Percentiles rank a stretch among this genome's conserved stretches.
phyloP scores from a whole-genome alignment of 345 rosid genomes.

The Laguncularia racemosa region DNA sequence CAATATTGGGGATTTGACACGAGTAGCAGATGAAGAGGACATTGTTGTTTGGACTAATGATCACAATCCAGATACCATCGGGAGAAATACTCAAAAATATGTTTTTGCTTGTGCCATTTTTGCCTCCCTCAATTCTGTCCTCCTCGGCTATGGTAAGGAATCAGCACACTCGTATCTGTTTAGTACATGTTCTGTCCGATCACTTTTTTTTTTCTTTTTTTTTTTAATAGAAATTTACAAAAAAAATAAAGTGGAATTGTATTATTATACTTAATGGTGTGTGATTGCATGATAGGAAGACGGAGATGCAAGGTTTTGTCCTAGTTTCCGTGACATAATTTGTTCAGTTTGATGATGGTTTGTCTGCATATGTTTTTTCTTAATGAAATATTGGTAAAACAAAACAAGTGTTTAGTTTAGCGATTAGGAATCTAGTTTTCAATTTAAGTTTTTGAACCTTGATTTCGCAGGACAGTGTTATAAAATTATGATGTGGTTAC shows the following conservation, averaged over 20 bases:
- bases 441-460: neutral
- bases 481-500: too few species aligned
- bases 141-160: constrained; percentile 56
- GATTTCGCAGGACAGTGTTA: too few species aligned
- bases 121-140: constrained; percentile 61
- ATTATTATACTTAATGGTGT: neutral
- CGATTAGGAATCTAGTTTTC: neutral
- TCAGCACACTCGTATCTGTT: neutral
- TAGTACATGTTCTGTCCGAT: neutral
- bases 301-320: neutral
- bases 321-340: neutral
- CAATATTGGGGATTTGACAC: too few species aligned
- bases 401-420: too few species aligned
- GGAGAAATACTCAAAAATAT: constrained; percentile 12
- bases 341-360: too few species aligned
- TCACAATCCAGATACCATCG: constrained; percentile 1
- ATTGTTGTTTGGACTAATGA: constrained; percentile 1
- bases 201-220: neutral
- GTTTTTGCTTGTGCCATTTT: constrained; percentile 51
- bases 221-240: neutral
- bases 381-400: too few species aligned
- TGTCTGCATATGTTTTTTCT: too few species aligned
- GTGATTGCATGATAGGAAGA: neutral
- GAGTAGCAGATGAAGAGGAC: constrained; percentile 7
- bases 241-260: too few species aligned